phyloP scores from a whole-genome alignment of 1,139 yeast genomes.

The Candida glucosophila region DNA sequence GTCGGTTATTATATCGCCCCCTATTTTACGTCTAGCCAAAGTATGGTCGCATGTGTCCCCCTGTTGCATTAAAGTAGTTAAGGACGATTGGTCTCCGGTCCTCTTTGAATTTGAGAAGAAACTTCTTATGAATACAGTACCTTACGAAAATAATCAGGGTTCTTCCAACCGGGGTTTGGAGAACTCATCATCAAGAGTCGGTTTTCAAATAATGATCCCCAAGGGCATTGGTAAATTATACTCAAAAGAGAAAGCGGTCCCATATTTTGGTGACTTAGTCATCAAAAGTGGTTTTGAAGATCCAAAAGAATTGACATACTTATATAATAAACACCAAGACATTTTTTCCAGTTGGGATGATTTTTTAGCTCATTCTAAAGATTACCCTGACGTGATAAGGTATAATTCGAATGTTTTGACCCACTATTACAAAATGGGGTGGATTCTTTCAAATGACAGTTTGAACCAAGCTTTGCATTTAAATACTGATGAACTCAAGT shows the following conservation, averaged over 20 bases:
- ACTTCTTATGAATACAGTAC: conserved; percentile 34
- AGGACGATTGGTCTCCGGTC: conserved; percentile 90
- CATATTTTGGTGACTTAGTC: conserved; percentile 80
- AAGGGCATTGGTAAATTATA: conserved; percentile 77
- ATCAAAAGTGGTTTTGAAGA: conserved; percentile 32
- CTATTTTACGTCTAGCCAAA: conserved; percentile 62
- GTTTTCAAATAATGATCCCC: conserved; percentile 77
- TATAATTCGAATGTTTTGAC: conserved; percentile 37
- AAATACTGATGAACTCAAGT: no score
- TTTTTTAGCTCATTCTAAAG: conserved; percentile 39
- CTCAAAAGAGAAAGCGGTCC: conserved; percentile 73
- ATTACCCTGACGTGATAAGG: conserved; percentile 29
- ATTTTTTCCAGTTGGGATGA: conserved; percentile 81
- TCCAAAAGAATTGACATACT: conserved; percentile 53
- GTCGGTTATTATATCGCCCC: conserved; percentile 73
- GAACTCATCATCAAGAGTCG: conserved; percentile 29
- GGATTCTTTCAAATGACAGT: conserved; percentile 38
- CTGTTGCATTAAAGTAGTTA: conserved; percentile 51
- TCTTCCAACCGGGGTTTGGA: no score
- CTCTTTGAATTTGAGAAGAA: conserved; percentile 82
- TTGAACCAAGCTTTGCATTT: conserved; percentile 37
- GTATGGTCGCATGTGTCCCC: conserved; percentile 73
- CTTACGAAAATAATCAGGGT: no score
- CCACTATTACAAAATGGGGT: conserved; percentile 38
- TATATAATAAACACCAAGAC: conserved; percentile 60